A percentile compares a stretch with the other conserved stretches of the same genome.
Evolutionary conservation across 2,329 filamentous ascomycete genomes (phyloP).

Genomic region (Aspergillus chevalieri): DNA sequence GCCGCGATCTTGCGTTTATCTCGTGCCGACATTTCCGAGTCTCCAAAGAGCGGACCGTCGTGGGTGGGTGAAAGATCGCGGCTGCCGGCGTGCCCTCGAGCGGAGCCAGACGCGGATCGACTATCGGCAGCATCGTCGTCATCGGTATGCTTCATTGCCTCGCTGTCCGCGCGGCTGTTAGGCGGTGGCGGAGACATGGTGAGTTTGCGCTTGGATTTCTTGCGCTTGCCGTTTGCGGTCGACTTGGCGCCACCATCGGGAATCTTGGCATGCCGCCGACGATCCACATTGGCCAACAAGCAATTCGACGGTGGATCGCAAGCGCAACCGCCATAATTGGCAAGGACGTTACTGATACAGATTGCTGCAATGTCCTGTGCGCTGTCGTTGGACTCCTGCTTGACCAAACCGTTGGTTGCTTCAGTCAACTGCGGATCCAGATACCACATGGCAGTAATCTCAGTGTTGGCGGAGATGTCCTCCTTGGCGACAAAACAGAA

Average conservation of each 20-base stretch:
- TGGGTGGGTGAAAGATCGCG: constrained; percentile 56
- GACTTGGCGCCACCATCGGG: constrained; percentile 30
- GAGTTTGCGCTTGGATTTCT: constrained; percentile 43
- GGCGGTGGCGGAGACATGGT: constrained; percentile 49
- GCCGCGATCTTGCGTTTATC: constrained; percentile 59
- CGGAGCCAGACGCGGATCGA: constrained; percentile 53
- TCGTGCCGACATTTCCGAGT: constrained; percentile 53
- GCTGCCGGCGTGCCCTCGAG: constrained; percentile 51
- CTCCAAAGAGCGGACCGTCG: constrained; percentile 30
- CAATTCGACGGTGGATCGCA: constrained; percentile 36
- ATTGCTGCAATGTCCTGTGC: constrained; percentile 37
- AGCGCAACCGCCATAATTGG: constrained; percentile 46
- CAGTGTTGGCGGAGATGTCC: constrained; percentile 56
- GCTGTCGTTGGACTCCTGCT: constrained; percentile 35
- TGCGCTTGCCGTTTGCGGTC: constrained; percentile 39
- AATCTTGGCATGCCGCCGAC: constrained; percentile 31
- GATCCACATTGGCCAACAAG: constrained; percentile 39
- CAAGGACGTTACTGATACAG: constrained; percentile 43
- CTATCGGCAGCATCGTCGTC: constrained; percentile 54
- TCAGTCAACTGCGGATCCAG: constrained; percentile 36
- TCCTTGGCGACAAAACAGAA: constrained; percentile 88
- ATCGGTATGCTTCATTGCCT: constrained; percentile 45
- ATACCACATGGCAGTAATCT: constrained; percentile 47
- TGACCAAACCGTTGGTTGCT: constrained; percentile 35
- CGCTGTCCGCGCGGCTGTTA: constrained; percentile 56